Evolutionary conservation across 495 filamentous ascomycete species (phyloP), one percentile per base, ranked within the genome.

Genomic region (Penicillium nucicola): DNA sequence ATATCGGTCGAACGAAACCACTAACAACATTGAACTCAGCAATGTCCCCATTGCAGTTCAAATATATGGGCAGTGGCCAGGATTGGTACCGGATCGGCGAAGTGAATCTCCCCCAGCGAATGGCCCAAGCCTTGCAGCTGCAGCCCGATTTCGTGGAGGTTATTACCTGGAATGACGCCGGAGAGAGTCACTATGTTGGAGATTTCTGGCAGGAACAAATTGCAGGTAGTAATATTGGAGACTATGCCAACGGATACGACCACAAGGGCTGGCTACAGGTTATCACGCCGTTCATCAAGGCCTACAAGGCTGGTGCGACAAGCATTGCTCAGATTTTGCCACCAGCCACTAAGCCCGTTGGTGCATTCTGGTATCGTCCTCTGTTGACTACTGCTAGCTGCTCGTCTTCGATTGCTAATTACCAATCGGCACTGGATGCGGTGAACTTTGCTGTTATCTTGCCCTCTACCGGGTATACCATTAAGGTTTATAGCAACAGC

Each of bases 111-210:
- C 55, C 58, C 14, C 28, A 53, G 28, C 65, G 65, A 35, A 65
- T 68, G 56, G 22, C 34, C 9, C 60, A 67, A 18, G 62, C 65
- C 20, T 49, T 68, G 0, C 12, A 46, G 10, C 34, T 65, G 18
- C 35, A 51, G 39, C 56, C 65, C 11, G 62, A 67, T 12, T 57
- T 65, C 33, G 58, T 60, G 4, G 58, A 69, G 28, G 50, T 67
- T 2, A 58, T 69, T 33, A 69, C 65, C 38, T 69, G 66, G 65
- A 65, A 69, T 28, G 72, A 78, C 49, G 71, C 65, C 4, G 71
- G 71, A 31, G 75, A 77, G 48, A 64, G 61, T 46, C 73, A 77
- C 48, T 77, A 78, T 55, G 66, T 77, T 17, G 75, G 75, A 1
- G 70, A 72, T 15, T 48, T 71, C 18, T 66, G 63, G 58, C 19